Base-by-base conservation (phyloP, 2,329 filamentous ascomycete genomes). In the Colletotrichum sp. region DNA sequence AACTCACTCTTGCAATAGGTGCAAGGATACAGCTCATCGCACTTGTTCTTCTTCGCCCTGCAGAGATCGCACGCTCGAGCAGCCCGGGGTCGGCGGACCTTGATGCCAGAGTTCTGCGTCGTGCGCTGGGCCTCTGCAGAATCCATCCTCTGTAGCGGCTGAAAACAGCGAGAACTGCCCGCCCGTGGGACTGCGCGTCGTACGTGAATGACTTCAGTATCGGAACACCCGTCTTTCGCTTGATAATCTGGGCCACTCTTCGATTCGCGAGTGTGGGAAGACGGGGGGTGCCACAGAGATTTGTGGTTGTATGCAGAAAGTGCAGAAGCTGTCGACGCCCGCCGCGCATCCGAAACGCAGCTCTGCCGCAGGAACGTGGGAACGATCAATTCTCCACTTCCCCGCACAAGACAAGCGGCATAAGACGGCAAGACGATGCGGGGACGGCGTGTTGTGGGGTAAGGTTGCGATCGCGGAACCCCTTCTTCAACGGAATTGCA, bases 1-100 rank as follows among this genome's bases (percentile, higher is more conserved):
- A 64, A 71, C 84, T 76, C 79, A 87, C 86, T 86, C 78, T 83
- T 84, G 79, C 86, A 88, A 72, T 87, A 85, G 12, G 82, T 82
- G 78, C 87, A 88, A 30, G 79, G 79, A 63, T 79, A 79, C 49
- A 79, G 60, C 44, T 77, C 75, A 32, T 75, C 72, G 72, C 72
- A 75, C 52, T 75, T 75, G 72, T 75, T 75, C 68, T 75, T 75
- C 34, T 75, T 75, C 13, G 68, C 68, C 34, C 72, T 44, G 60
- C 72, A 75, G 34, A 75, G 72, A 39, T 75, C 72, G 68, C 72
- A 75, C 15, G 72, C 72, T 44, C 75, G 39, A 32, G 75, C 75
- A 21, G 75, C 75, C 55, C 75, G 68, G 24, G 75, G 75, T 8
- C 75, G 72, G 3, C 75, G 67, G 57, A 75, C 75, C 67, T 77